Evolutionary conservation across 371 early-diverging fungal species (phyloP).

Genomic region (Mortierella sp.): DNA sequence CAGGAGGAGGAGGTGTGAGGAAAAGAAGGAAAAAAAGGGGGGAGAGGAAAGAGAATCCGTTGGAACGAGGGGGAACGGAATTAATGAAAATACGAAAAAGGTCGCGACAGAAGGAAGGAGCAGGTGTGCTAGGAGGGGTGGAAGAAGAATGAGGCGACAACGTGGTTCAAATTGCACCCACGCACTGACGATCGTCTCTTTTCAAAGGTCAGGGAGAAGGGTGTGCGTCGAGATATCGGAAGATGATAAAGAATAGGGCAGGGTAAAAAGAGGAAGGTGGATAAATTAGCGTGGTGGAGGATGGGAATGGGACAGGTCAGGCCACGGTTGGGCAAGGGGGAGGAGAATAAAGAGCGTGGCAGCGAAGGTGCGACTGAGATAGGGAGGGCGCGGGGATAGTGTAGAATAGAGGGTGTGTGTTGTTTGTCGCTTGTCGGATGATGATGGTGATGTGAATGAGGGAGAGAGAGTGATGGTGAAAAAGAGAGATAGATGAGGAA

Average conservation of each 20-base stretch:
- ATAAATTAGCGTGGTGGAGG: background rate
- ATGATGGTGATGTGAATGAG: background rate
- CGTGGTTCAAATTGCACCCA: background rate
- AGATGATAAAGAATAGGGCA: no score
- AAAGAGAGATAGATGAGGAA: background rate
- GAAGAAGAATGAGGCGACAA: background rate
- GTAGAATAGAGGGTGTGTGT: background rate
- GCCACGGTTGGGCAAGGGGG: slow-evolving; percentile 5
- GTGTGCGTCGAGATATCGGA: background rate
- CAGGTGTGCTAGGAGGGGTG: no score
- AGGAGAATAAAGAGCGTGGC: background rate
- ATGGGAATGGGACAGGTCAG: background rate
- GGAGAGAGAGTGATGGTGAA: background rate
- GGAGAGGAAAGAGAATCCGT: no score
- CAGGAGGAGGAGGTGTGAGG: background rate
- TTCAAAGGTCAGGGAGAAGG: background rate
- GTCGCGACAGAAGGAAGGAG: background rate
- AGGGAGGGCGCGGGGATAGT: background rate
- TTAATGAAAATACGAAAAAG: background rate
- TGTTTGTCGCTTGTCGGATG: background rate
- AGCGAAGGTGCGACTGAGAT: background rate
- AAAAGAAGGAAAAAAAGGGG: background rate
- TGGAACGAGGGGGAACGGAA: background rate
- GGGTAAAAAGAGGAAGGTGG: background rate
- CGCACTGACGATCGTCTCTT: background rate